Conservation (phyloP, 768 basidiomycete species). For the Cystofilobasidium ferigula region DNA sequence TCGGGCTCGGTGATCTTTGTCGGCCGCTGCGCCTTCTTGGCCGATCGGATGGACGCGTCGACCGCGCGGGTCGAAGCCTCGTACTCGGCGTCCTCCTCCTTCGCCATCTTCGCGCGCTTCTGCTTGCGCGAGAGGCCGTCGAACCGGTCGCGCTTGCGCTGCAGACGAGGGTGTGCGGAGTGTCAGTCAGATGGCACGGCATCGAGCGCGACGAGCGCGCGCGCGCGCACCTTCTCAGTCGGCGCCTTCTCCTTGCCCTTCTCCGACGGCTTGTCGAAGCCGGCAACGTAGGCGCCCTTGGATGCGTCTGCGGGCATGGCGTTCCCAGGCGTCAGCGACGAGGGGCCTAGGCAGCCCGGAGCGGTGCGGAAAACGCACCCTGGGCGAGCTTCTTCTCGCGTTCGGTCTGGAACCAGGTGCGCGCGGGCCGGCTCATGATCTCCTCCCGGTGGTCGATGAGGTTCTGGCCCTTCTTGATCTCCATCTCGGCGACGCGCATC, state of each 20-base stretch:
- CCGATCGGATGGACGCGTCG: slow-evolving; percentile 68
- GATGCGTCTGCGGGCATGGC: slow-evolving; percentile 59
- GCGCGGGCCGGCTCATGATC: slow-evolving; percentile 81
- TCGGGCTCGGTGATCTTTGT: slow-evolving; percentile 59
- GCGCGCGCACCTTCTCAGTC: slow-evolving; percentile 22
- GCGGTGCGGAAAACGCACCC: slow-evolving; percentile 44
- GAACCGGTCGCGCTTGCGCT: slow-evolving; percentile 38
- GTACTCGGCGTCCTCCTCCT: slow-evolving; percentile 60
- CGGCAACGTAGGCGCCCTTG: slow-evolving; percentile 61
- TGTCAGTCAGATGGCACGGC: no score
- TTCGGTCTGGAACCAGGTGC: slow-evolving; percentile 94
- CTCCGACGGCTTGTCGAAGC: slow-evolving; percentile 36
- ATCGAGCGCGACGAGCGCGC: background rate
- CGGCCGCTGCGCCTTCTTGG: slow-evolving; percentile 66
- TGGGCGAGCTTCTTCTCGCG: slow-evolving; percentile 67
- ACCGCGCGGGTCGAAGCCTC: slow-evolving; percentile 41
- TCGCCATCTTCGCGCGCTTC: slow-evolving; percentile 76
- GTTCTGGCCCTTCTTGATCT: slow-evolving; percentile 86
- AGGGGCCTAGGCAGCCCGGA: no score
- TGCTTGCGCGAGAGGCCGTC: slow-evolving; percentile 70
- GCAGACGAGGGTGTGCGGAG: no score
- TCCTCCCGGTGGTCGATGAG: slow-evolving; percentile 85
- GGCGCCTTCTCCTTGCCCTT: slow-evolving; percentile 27
- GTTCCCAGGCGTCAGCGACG: no score
- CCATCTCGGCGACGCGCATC: slow-evolving; percentile 89